A percentile compares a stretch with the other conserved stretches of the same genome.
Conservation (phyloP, 2,329 filamentous ascomycete species). For the Knufia petricola region DNA sequence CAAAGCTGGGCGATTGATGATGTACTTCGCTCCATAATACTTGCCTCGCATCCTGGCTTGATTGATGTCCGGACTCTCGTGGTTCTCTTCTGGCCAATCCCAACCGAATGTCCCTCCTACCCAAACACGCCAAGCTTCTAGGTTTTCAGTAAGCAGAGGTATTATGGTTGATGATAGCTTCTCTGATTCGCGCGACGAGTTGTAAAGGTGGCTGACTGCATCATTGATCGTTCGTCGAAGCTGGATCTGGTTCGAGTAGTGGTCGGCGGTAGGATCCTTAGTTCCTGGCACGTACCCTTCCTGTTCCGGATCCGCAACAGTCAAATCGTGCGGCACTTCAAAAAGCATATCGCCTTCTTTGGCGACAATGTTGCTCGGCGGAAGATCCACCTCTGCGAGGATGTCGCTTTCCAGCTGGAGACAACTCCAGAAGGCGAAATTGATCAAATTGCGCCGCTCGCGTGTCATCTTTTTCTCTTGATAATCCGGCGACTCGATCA, state of each 20-base stretch:
- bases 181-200: slow-evolving; percentile 35
- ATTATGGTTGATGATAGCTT: slow-evolving; percentile 32
- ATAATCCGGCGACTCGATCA: slow-evolving; percentile 53
- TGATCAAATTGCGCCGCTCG: slow-evolving; percentile 42
- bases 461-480: slow-evolving; percentile 13
- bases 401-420: slow-evolving; percentile 92
- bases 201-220: slow-evolving; percentile 27
- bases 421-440: slow-evolving; percentile 85
- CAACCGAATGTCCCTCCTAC: slow-evolving; percentile 25
- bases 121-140: slow-evolving; percentile 46
- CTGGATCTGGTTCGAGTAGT: slow-evolving; percentile 53
- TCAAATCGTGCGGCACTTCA: slow-evolving; percentile 28
- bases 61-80: slow-evolving; percentile 66
- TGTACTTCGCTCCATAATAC: slow-evolving; percentile 85
- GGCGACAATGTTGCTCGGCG: slow-evolving; percentile 50
- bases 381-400: slow-evolving; percentile 71
- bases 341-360: slow-evolving; percentile 1
- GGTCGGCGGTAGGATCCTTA: slow-evolving; percentile 24
- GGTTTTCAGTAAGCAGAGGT: slow-evolving; percentile 36
- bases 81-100: slow-evolving; percentile 58
- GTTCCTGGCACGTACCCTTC: slow-evolving; percentile 1
- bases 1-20: slow-evolving; percentile 74
- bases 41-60: slow-evolving; percentile 79
- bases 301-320: slow-evolving; percentile 36
- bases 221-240: slow-evolving; percentile 37